Evolutionary conservation across 2,329 filamentous ascomycete genomes (phyloP), one percentile per base, ranked within the genome.

Genomic region (Monilinia fructicola): DNA sequence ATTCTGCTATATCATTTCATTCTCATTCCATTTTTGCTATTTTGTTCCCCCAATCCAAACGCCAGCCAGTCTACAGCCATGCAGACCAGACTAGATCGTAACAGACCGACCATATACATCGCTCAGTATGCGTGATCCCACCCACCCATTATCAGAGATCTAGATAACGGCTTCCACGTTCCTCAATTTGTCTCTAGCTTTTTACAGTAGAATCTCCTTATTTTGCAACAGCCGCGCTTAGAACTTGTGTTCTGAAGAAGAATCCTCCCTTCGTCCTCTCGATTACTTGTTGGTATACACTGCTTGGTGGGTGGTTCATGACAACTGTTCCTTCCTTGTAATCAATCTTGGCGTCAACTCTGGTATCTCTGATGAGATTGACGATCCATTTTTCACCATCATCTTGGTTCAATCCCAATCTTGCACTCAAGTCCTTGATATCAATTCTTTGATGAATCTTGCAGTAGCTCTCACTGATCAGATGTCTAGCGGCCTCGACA

Each of bases 331-430:
- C 95, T 81, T 96, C 92, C 84, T 98, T 92, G 83, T 96, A 97
- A 82, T 99, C 95, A 78, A 98, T 98, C 87, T 99, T 99, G 76
- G 95, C 95, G 77, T 99, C 95, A 70, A 99, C 91, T 70, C 93
- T 87, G 31, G 95, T 99, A 81, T 99, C 95, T 71, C 95, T 90
- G 81, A 99, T 99, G 71, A 99, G 86, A 84, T 99, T 99, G 75
- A 99, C 95, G 76, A 99, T 99, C 95, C 95, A 99, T 85, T 99
- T 99, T 87, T 99, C 95, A 75, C 95, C 95, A 77, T 98, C 95
- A 77, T 96, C 92, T 75, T 93, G 89, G 78, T 90, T 92, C 71
- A 99, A 85, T 72, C 94, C 95, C 68, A 99, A 88, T 78, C 95
- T 91, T 71, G 88, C 90, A 71, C 93, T 97, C 68, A 99, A 87